phyloP scores from a whole-genome alignment of 176 grass and related monocot species.

The Oryza meridionalis region DNA sequence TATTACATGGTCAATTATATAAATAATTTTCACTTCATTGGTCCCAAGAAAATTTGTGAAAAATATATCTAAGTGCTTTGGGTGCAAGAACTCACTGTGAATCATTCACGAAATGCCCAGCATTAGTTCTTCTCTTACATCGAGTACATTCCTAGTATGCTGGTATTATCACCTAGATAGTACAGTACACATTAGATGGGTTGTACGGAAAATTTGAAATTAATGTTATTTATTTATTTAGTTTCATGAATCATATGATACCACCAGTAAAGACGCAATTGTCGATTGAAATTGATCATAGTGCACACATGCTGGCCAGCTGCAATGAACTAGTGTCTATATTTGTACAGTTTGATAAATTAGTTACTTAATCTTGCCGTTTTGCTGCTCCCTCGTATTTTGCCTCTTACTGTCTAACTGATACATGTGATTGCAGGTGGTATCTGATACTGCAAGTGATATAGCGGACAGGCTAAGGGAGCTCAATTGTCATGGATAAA shows the following conservation, averaged over 20 bases:
- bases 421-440: conserved; percentile 29
- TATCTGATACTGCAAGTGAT: not conserved
- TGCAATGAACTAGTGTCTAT: not conserved
- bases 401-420: not conserved
- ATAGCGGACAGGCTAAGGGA: conserved; percentile 33
- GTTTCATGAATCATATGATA: too few species aligned
- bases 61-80: not conserved
- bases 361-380: not conserved
- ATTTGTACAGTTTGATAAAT: not conserved
- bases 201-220: too few species aligned
- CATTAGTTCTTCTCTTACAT: not conserved
- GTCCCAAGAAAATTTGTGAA: not conserved
- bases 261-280: too few species aligned
- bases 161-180: too few species aligned
- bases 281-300: too few species aligned
- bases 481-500: conserved; percentile 10
- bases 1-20: not conserved
- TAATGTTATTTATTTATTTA: too few species aligned
- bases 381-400: not conserved
- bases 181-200: too few species aligned
- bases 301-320: too few species aligned
- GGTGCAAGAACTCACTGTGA: not conserved
- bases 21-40: not conserved
- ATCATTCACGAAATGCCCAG: not conserved
- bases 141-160: too few species aligned